Conservation (phyloP, 75 land plant species). For the Larix kaempferi region DNA sequence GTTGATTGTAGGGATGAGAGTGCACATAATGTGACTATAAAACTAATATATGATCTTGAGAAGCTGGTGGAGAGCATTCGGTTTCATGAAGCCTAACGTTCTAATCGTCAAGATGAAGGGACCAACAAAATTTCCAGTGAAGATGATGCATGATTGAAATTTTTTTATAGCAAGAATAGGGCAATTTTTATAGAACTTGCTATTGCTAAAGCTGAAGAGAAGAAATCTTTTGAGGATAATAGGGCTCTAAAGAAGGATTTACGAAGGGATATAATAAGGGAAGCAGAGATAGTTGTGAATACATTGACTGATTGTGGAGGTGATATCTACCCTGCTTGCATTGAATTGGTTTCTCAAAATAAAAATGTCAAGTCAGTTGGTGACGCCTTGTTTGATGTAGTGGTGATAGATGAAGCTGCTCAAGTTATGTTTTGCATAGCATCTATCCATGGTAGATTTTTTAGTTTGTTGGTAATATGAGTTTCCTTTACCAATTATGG, state of each 20-base stretch:
- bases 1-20: constrained; percentile 23
- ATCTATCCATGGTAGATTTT: neutral
- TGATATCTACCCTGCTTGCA: constrained; percentile 86
- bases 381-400: constrained; percentile 66
- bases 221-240: constrained; percentile 52
- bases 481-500: neutral
- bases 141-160: constrained; percentile 42
- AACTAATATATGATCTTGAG: constrained; percentile 58
- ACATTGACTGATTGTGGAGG: constrained; percentile 96
- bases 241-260: constrained; percentile 50
- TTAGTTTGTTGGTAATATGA: neutral
- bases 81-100: constrained; percentile 67
- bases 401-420: constrained; percentile 98
- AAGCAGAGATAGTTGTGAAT: constrained; percentile 87
- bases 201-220: constrained; percentile 54
- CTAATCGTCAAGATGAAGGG: constrained; percentile 33
- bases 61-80: constrained; percentile 71
- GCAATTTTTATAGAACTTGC: constrained; percentile 60
- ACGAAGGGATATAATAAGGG: constrained; percentile 74
- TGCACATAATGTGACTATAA: constrained; percentile 16
- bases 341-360: constrained; percentile 48
- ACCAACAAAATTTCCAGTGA: constrained; percentile 9
- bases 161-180: constrained; percentile 61
- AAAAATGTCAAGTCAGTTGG: constrained; percentile 33
- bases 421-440: constrained; percentile 34